Evolutionary conservation across 805 yeast genomes (phyloP).

Genomic region (Candida succiphila): DNA sequence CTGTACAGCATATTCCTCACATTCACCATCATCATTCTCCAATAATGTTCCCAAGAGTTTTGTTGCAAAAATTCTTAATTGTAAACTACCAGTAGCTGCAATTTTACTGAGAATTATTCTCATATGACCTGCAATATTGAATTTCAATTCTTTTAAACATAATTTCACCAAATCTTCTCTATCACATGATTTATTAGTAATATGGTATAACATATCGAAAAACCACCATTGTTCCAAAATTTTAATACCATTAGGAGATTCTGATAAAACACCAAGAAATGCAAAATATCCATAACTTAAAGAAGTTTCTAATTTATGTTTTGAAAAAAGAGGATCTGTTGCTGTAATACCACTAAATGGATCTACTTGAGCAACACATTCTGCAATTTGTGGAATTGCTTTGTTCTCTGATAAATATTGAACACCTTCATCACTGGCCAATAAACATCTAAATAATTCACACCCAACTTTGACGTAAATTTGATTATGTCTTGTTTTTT

Average conservation of each 20-base stretch:
- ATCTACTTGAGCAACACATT: conserved; percentile 77
- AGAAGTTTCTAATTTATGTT: conserved; percentile 48
- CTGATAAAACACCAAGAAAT: conserved; percentile 65
- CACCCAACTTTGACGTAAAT: conserved; percentile 67
- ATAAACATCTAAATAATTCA: conserved; percentile 55
- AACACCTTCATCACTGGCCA: conserved; percentile 56
- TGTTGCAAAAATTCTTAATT: conserved; percentile 50
- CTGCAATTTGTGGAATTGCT: conserved; percentile 79
- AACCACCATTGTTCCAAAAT: conserved; percentile 77
- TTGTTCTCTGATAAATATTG: conserved; percentile 62
- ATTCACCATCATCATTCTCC: conserved; percentile 16
- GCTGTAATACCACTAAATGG: conserved; percentile 69
- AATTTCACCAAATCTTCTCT: conserved; percentile 48
- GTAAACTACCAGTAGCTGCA: conserved; percentile 40
- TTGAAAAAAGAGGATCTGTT: conserved; percentile 64
- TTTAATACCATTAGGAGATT: conserved; percentile 49
- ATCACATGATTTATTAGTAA: conserved; percentile 41
- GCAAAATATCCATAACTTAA: conserved; percentile 69
- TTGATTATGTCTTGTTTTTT: conserved; percentile 38
- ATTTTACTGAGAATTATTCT: conserved; percentile 59
- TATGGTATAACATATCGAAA: conserved; percentile 69
- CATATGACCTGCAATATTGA: conserved; percentile 46
- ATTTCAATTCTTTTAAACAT: conserved; percentile 54
- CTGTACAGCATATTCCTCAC: conserved; percentile 39
- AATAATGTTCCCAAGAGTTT: conserved; percentile 35